Evolutionary conservation across 495 filamentous ascomycete genomes (phyloP).

Genomic region (Neurospora africana): DNA sequence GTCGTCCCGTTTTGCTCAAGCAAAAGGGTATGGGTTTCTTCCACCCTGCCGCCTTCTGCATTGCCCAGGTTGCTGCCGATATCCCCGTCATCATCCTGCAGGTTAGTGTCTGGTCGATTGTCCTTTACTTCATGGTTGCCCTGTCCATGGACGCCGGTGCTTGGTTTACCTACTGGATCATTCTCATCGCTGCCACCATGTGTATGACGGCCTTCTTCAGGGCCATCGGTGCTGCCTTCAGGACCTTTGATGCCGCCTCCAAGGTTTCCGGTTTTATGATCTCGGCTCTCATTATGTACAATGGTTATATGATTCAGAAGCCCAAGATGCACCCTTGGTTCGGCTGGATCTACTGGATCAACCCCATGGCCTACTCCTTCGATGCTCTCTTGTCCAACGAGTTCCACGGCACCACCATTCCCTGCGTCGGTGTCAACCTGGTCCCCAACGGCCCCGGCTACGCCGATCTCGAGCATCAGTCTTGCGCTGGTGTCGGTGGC

Average conservation of each 20-base stretch:
- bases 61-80: slow-evolving; percentile 71
- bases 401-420: slow-evolving; percentile 46
- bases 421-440: slow-evolving; percentile 37
- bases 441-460: slow-evolving; percentile 51
- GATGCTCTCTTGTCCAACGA: slow-evolving; percentile 62
- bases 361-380: slow-evolving; percentile 67
- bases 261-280: slow-evolving; percentile 39
- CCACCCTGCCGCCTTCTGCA: slow-evolving; percentile 64
- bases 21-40: slow-evolving; percentile 78
- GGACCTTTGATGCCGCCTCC: slow-evolving; percentile 50
- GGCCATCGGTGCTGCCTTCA: slow-evolving; percentile 52
- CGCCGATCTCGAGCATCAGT: slow-evolving; percentile 37
- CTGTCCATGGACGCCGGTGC: slow-evolving; percentile 57
- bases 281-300: slow-evolving; percentile 63
- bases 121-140: slow-evolving; percentile 68
- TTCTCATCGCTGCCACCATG: slow-evolving; percentile 53
- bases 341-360: slow-evolving; percentile 64
- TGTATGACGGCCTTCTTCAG: slow-evolving; percentile 56
- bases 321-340: slow-evolving; percentile 69
- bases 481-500: slow-evolving; percentile 46
- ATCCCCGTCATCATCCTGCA: slow-evolving; percentile 62
- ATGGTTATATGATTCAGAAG: slow-evolving; percentile 61
- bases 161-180: slow-evolving; percentile 66
- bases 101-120: slow-evolving; percentile 57
- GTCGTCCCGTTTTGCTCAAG: slow-evolving; percentile 66